phyloP scores from a whole-genome alignment of 345 rosid species.

The Lepidium sativum region DNA sequence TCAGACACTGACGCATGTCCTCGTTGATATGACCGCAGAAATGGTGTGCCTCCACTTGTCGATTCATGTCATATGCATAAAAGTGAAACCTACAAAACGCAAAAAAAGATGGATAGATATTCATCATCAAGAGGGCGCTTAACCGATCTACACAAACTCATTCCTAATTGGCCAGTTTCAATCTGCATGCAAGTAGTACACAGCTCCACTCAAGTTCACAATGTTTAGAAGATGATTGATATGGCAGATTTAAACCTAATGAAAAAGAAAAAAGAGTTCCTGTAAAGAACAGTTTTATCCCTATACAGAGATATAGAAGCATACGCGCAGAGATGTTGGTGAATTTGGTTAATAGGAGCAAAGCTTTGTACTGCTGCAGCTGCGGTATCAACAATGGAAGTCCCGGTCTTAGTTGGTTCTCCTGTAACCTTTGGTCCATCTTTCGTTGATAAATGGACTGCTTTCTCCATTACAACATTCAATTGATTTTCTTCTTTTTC shows the following conservation, averaged over 20 bases:
- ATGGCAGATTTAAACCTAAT: too few relatives aligned
- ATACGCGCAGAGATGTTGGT: conserved; percentile 90
- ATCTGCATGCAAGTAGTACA: too few relatives aligned
- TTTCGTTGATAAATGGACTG: conserved; percentile 19
- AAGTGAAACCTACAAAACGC: conserved; percentile 49
- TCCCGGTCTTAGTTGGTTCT: conserved; percentile 38
- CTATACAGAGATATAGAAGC: not conserved
- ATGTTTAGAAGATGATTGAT: not conserved
- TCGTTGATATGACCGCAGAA: conserved; percentile 73
- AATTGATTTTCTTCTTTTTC: not conserved
- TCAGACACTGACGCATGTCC: conserved; percentile 76
- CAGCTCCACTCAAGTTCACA: too few relatives aligned
- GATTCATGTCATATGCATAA: conserved; percentile 61
- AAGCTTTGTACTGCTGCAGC: conserved; percentile 57
- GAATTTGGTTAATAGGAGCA: conserved; percentile 54
- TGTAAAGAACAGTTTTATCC: not conserved
- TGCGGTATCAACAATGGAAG: conserved; percentile 56
- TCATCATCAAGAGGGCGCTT: not conserved
- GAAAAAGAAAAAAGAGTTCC: too few relatives aligned
- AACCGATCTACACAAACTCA: not conserved
- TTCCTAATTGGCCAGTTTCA: not conserved
- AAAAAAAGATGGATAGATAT: not conserved
- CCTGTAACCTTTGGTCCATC: conserved; percentile 49
- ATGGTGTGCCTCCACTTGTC: conserved; percentile 81
- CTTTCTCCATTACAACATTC: conserved; percentile 17